phyloP scores from a whole-genome alignment of 345 rosid species.

The Garcia nutans region DNA sequence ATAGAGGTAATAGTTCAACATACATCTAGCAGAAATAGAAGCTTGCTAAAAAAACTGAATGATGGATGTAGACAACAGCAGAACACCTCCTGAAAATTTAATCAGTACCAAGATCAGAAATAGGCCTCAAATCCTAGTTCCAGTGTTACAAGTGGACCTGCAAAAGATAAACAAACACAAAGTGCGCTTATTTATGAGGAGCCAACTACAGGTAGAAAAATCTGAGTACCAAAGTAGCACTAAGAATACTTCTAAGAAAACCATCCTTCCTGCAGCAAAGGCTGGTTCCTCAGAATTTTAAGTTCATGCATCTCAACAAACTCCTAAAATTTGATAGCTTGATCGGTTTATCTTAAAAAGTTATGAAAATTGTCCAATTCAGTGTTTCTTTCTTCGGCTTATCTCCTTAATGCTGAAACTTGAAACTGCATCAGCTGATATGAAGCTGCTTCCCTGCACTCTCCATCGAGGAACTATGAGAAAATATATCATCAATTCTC shows the following conservation, averaged over 20 bases:
- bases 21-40: conserved; percentile 58
- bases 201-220: conserved; percentile 40
- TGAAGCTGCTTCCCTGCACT: not conserved
- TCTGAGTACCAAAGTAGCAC: conserved; percentile 42
- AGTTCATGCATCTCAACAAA: conserved; percentile 23
- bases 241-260: conserved; percentile 39
- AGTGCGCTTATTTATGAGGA: conserved; percentile 41
- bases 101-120: conserved; percentile 40
- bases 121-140: conserved; percentile 40
- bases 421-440: not conserved
- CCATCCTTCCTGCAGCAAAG: conserved; percentile 17
- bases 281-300: conserved; percentile 15
- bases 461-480: not conserved
- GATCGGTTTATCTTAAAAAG: not conserved
- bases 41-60: conserved; percentile 52
- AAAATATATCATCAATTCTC: conserved; percentile 1
- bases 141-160: conserved; percentile 60
- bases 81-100: conserved; percentile 46
- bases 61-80: conserved; percentile 49
- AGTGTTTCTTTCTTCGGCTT: not conserved
- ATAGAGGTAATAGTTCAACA: conserved; percentile 47
- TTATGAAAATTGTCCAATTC: not conserved
- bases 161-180: conserved; percentile 50
- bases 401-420: not conserved
- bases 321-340: conserved; percentile 10